These are phyloP conservation scores for Coffea canephora DNA, from an alignment of 257 asterid species.

Conservation along the genomic window DNA sequence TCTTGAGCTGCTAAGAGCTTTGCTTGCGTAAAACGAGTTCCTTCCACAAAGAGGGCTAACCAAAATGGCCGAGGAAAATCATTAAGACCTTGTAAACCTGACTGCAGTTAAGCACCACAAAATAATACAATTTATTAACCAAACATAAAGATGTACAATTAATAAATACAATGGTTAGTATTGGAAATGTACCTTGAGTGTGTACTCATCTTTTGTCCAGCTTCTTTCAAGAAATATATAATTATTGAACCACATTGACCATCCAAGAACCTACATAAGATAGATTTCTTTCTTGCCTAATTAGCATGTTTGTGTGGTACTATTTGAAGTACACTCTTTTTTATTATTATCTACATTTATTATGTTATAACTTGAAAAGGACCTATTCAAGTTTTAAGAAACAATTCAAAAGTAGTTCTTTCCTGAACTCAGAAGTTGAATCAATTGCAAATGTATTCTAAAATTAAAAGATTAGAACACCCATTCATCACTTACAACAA, in stretches of 20 bases:
- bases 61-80: conserved; percentile 92
- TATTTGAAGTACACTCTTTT: no score
- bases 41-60: conserved; percentile 95
- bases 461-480: no score
- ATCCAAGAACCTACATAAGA: conserved; percentile 82
- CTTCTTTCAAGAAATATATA: conserved; percentile 95
- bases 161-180: no score
- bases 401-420: no score
- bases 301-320: not conserved
- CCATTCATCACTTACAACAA: no score
- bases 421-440: no score
- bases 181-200: conserved; percentile 58
- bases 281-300: not conserved
- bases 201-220: conserved; percentile 91
- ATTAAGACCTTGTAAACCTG: conserved; percentile 59
- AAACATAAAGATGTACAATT: no score
- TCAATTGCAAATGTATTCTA: no score
- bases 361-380: no score
- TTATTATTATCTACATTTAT: no score
- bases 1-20: conserved; percentile 96
- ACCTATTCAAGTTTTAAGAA: no score
- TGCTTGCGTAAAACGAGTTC: conserved; percentile 92
- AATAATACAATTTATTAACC: not conserved
- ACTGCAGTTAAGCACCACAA: conserved; percentile 45
- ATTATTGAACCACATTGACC: conserved; percentile 99